phyloP scores from a whole-genome alignment of 495 filamentous ascomycete genomes.

The Pseudevernia furfuracea region DNA sequence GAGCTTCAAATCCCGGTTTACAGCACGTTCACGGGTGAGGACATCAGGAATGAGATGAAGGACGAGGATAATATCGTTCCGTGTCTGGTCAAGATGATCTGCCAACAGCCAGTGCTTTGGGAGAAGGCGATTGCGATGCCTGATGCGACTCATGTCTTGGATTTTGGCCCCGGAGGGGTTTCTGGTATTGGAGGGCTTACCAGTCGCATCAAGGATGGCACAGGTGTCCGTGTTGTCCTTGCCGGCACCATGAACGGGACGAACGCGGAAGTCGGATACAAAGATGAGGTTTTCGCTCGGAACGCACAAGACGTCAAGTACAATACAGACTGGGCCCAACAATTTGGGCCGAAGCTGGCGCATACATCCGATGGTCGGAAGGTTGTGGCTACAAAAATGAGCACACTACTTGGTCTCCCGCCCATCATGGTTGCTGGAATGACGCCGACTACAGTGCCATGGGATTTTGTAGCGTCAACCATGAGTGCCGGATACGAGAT shows the following conservation, averaged over 20 bases:
- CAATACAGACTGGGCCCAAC: constrained; percentile 21
- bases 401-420: constrained; percentile 32
- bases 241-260: constrained; percentile 21
- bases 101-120: constrained; percentile 28
- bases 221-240: constrained; percentile 26
- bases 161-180: constrained; percentile 29
- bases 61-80: constrained; percentile 24
- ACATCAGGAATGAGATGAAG: constrained; percentile 20
- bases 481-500: constrained; percentile 38
- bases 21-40: constrained; percentile 31
- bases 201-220: constrained; percentile 27
- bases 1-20: constrained; percentile 33
- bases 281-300: constrained; percentile 18
- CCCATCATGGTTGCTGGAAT: constrained; percentile 40
- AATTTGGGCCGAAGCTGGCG: constrained; percentile 27
- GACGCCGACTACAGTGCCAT: constrained; percentile 36
- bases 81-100: constrained; percentile 19
- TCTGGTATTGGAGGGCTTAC: constrained; percentile 18
- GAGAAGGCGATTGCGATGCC: constrained; percentile 24
- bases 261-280: constrained; percentile 20
- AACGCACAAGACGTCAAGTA: constrained; percentile 5
- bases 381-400: constrained; percentile 33
- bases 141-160: constrained; percentile 25
- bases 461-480: constrained; percentile 34
- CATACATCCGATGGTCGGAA: neutral